Base-by-base conservation (phyloP, 805 yeast species). In the Myxozyma sirexii region DNA sequence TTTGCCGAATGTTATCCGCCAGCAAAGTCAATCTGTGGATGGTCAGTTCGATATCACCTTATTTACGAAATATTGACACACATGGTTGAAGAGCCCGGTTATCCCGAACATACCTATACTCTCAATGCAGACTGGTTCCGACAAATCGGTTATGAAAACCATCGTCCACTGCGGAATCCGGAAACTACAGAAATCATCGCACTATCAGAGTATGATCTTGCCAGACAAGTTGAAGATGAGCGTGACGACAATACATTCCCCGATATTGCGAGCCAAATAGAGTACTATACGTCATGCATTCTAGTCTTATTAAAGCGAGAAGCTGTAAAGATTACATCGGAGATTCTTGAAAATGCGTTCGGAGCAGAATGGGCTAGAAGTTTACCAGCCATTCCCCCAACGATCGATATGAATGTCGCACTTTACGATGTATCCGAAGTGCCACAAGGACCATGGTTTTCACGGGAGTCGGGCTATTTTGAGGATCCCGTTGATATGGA, bases 1-100 rank as follows among this genome's bases (percentile, higher is more conserved):
- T n/a, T n/a, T n/a, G n/a, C n/a, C n/a, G n/a, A n/a, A n/a, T n/a
- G n/a, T n/a, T n/a, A n/a, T n/a, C n/a, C n/a, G n/a, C n/a, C n/a
- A n/a, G n/a, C n/a, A n/a, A n/a, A n/a, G 15, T 7, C 54, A 5
- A 31, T 10, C 7, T 54, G 49, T 7, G 57, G 57, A 21, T 60
- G 64, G 64, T 50, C 57, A 5, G 54, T 54, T 44, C 48, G 56
- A 15, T 60, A 60, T 31, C 60, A 60, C 33, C 52, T 60, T 21
- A 37, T 60, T n/a, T 45, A 47, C n/a, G 29, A 44, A n/a, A 53
- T 60, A 2, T 21, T 53, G 8, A 39, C 49, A 38, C 60, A 50
- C 24, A 31, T 24, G 13, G 48, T 48, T 35, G 33, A 19, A 13
- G n/a, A 5, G 6, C 44, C 45, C n/a, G 29, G 33, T 12, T 17